A percentile compares a stretch with the other conserved stretches of the same genome.
phyloP scores from a whole-genome alignment of 78 protist genomes.

The Monosiga brevicollis region DNA sequence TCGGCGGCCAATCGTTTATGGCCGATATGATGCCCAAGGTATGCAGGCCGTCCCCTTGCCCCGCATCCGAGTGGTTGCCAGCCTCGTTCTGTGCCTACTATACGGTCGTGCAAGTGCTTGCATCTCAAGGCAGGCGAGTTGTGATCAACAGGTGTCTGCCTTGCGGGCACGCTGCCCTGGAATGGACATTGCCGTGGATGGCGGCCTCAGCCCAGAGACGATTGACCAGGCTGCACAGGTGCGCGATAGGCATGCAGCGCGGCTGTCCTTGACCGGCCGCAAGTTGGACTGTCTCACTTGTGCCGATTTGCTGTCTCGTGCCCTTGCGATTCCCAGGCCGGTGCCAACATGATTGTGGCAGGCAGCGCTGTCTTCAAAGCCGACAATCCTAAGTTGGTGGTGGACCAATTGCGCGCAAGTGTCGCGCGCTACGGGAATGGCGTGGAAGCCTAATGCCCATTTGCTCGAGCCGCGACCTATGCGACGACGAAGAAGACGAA shows the following conservation, averaged over 20 bases:
- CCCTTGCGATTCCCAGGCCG: too few relatives aligned
- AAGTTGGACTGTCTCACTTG: too few relatives aligned
- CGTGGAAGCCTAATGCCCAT: too few relatives aligned
- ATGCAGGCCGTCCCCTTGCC: too few relatives aligned
- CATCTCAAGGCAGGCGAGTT: too few relatives aligned
- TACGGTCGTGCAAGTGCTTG: too few relatives aligned
- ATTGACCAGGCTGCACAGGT: conserved; percentile 62
- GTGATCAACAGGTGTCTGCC: conserved; percentile 16
- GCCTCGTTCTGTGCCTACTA: not conserved
- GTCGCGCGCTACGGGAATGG: too few relatives aligned
- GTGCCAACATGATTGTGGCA: conserved; percentile 96
- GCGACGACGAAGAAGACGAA: too few relatives aligned
- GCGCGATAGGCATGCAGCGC: too few relatives aligned
- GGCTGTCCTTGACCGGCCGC: too few relatives aligned
- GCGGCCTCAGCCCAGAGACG: conserved; percentile 84
- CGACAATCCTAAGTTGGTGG: conserved; percentile 20
- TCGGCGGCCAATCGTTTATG: conserved; percentile 97
- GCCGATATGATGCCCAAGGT: conserved; percentile 88
- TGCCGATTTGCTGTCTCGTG: too few relatives aligned
- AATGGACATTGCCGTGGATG: conserved; percentile 94
- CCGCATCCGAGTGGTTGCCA: not conserved
- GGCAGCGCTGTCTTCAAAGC: conserved; percentile 82
- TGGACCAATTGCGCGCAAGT: conserved; percentile 18
- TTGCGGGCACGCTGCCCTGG: conserved; percentile 62
- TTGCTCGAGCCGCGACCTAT: too few relatives aligned